Base-by-base conservation (phyloP, 495 filamentous ascomycete species). In the Podospora sp. region DNA sequence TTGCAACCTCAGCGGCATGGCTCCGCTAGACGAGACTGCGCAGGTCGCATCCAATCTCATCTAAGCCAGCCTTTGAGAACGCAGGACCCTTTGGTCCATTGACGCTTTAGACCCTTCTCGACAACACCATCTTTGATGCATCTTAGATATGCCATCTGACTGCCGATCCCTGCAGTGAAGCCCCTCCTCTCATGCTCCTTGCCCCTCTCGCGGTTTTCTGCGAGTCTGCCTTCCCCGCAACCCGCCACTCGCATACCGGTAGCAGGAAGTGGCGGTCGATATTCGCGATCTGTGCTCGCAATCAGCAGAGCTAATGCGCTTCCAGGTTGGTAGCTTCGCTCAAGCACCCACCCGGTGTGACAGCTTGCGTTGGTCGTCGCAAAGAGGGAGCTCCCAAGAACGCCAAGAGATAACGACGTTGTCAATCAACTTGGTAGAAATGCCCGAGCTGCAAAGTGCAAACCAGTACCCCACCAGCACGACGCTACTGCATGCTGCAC, bases 401-500 rank as follows among this genome's bases (percentile, higher is more conserved):
- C 12, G 40, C 40, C 40, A 46, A 46, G 40, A 46, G 40, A 46
- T 46, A 46, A 46, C 40, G 40, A 14, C 33, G n/a, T n/a, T n/a
- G 6, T 36, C 33, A 36, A 36, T 46, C 40, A 18, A 46, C 40
- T 46, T 18, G 40, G 40, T 46, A 46, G 40, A 46, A 46, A 46
- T 46, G 40, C 40, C 40, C 40, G 40, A 18, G 40, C 40, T 22
- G 52, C 52, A 55, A 55, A 55, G 5, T 3, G n/a, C 52, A 9
- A 2, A n/a, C n/a, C n/a, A n/a, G n/a, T n/a, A n/a, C n/a, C 52
- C 52, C 52, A 55, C n/a, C n/a, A 55, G 7, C 20, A 11, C 20
- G 9, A 22, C 52, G 22, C 49, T 51, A 22, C 24, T 51, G 58
- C 66, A 63, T 64, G 36, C 35, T 68, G 66, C 66, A 68, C 46